Conservation (phyloP, 768 basidiomycete species). For the Pleurotus salmoneostramineus region DNA sequence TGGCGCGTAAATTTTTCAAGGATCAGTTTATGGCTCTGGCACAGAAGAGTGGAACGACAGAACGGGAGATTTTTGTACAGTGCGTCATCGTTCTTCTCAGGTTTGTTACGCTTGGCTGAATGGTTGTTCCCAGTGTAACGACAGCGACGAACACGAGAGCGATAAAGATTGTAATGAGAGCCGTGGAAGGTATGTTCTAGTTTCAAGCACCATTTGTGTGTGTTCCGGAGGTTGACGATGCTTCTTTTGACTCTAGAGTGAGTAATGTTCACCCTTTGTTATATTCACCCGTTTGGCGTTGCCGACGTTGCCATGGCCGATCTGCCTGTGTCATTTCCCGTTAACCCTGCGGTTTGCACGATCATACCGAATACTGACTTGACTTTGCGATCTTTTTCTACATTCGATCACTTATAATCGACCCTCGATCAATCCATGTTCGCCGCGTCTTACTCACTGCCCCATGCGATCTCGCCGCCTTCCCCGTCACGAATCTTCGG, state of each 20-base stretch:
- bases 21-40: constrained; percentile 77
- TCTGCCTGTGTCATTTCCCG: neutral
- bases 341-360: neutral
- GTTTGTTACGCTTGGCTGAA: neutral
- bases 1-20: constrained; percentile 87
- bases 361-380: neutral
- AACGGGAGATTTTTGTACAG: constrained; percentile 94
- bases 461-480: neutral
- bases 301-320: neutral
- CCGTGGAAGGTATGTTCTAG: constrained; percentile 76
- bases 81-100: constrained; percentile 36
- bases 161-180: constrained; percentile 90
- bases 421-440: neutral
- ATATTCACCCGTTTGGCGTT: neutral
- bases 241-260: neutral
- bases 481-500: neutral
- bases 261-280: neutral
- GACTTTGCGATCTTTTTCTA: neutral
- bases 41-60: constrained; percentile 83
- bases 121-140: constrained; percentile 56
- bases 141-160: constrained; percentile 91
- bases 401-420: neutral
- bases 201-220: neutral
- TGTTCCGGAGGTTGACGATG: neutral
- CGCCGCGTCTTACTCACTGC: neutral